phyloP scores from a whole-genome alignment of 805 yeast genomes.

The Soucietia sequanensis region DNA sequence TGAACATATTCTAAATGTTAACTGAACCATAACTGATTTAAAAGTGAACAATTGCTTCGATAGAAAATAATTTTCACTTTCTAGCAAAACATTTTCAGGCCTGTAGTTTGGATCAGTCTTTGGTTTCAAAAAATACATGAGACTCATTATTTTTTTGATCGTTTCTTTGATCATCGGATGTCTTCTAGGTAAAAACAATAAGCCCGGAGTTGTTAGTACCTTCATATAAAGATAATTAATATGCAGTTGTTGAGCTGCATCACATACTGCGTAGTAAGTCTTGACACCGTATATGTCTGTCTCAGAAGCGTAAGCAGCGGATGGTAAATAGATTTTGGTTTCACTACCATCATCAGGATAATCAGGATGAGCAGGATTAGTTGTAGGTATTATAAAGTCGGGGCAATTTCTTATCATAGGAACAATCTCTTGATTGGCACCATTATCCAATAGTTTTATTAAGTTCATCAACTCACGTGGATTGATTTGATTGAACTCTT shows the following conservation, averaged over 20 bases:
- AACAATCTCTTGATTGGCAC: constrained; percentile 1
- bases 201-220: constrained; percentile 20
- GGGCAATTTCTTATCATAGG: neutral
- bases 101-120: constrained; percentile 5
- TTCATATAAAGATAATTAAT: constrained; percentile 20
- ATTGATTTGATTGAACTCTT: neutral
- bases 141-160: constrained; percentile 6
- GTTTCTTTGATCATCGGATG: constrained; percentile 20
- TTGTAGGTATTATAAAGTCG: neutral
- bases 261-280: constrained; percentile 21
- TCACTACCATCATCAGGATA: constrained; percentile 1
- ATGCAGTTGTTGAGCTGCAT: constrained; percentile 20
- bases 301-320: neutral
- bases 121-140: constrained; percentile 1
- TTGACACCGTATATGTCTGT: neutral
- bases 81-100: constrained; percentile 14
- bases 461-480: constrained; percentile 4
- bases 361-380: constrained; percentile 1
- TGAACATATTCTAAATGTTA: constrained; percentile 16
- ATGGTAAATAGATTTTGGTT: constrained; percentile 1
- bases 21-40: constrained; percentile 23
- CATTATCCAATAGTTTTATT: constrained; percentile 9
- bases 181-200: constrained; percentile 16
- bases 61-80: constrained; percentile 15
- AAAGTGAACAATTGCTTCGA: constrained; percentile 19